Percentiles rank a stretch among this genome's conserved stretches.
phyloP scores from a whole-genome alignment of 176 grass and related monocot species.

The Aegilops longissima region DNA sequence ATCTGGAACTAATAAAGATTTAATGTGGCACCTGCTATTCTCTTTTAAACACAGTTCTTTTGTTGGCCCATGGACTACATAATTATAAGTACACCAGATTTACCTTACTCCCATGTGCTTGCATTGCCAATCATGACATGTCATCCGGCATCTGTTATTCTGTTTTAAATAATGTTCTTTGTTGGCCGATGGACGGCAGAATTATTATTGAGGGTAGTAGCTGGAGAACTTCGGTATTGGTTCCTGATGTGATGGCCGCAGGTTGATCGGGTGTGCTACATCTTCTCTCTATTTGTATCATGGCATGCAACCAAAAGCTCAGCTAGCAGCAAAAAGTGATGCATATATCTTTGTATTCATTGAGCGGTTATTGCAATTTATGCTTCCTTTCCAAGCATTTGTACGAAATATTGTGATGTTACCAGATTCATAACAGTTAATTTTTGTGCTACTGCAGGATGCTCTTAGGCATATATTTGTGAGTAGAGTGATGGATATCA shows the following conservation, averaged over 20 bases:
- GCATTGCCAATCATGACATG: not conserved
- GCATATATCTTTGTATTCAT: slow-evolving; percentile 9
- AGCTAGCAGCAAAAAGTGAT: slow-evolving; percentile 10
- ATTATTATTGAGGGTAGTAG: not conserved
- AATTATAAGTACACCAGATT: not conserved
- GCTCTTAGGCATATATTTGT: slow-evolving; percentile 94
- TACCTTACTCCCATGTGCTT: not conserved
- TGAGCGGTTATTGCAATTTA: not conserved
- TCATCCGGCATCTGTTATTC: not conserved
- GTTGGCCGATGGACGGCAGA: not conserved
- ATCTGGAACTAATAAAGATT: slow-evolving; percentile 6
- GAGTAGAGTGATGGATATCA: slow-evolving; percentile 89
- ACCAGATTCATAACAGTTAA: slow-evolving; percentile 7
- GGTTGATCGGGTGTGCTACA: slow-evolving; percentile 2
- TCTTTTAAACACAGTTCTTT: not conserved
- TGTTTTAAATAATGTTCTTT: not conserved
- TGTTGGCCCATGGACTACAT: not conserved
- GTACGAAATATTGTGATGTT: not conserved
- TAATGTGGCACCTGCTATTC: not conserved
- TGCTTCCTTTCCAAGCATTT: slow-evolving; percentile 8
- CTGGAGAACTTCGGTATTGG: slow-evolving; percentile 17
- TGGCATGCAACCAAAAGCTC: slow-evolving; percentile 23
- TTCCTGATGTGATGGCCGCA: slow-evolving; percentile 6
- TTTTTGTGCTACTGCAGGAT: slow-evolving; percentile 57
- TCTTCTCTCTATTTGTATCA: not conserved